Base-by-base conservation (phyloP, 371 early-diverging fungal genomes). In the Amoeboaphelidium occidentale region DNA sequence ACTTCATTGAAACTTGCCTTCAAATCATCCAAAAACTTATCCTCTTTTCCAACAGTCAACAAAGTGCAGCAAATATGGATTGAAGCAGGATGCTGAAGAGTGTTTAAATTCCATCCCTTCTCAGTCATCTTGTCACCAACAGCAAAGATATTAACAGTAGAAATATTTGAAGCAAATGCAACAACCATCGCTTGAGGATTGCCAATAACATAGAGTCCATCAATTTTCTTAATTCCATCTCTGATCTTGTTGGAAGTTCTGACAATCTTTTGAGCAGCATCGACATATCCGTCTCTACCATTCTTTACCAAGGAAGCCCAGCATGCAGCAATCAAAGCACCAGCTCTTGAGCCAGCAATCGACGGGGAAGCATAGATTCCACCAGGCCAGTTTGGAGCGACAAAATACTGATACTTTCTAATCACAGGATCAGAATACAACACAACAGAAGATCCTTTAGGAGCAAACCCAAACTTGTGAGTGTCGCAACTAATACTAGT, bases 401-500 rank as follows among this genome's bases (percentile, higher is more conserved):
- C 68, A 57, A 85, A 90, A 65, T 90, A 94, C 61, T 90, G 90
- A 62, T 76, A 78, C 51, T 80, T 81, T 55, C 92, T 75, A 46
- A 83, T 68, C 32, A 66, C 70, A 54, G 71, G 72, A 59, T 64
- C 58, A 25, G 73, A 66, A 58, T 89, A 93, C 88, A 94, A 82
- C 53, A 94, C 70, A 25, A 92, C 82, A n/a, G 85, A 84, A 2
- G 88, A 81, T 3, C 94, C 94, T 69, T 94, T 94, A 41, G 92
- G 89, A 2, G 94, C 90, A 65, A 92, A 94, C 13, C 87, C 86
- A 46, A 74, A 72, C 64, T 93, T 94, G 72, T 94, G 94, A 0
- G 93, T 86, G 62, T 94, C 94, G 60, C 84, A 85, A 10, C 86
- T 85, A 49, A 94, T 89, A 22, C 87, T 81, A 0, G 92, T 93